Percentiles rank a stretch among this genome's conserved stretches.
These are phyloP conservation scores for Phytophthora fragariae DNA, from an alignment of 352 stramenopile species.

Conservation along the genomic window DNA sequence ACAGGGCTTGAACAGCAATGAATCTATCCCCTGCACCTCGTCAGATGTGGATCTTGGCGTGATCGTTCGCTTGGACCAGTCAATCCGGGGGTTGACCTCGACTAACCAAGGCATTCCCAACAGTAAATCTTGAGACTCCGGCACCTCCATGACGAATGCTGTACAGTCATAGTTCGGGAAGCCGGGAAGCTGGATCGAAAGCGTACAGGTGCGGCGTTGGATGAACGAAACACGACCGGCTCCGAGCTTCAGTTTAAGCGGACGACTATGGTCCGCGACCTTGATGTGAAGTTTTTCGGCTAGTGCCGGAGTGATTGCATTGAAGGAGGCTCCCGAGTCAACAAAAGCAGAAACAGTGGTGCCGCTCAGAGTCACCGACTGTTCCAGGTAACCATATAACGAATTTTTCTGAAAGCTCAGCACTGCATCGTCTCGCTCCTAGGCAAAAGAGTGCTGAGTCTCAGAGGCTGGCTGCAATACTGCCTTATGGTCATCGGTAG, in stretches of 20 bases:
- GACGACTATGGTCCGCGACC: not conserved
- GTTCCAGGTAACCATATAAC: not conserved
- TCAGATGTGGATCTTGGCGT: too few relatives aligned
- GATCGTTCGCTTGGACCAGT: too few relatives aligned
- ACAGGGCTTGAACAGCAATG: not conserved
- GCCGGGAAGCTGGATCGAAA: not conserved
- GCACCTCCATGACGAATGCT: not conserved
- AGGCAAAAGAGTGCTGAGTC: slow-evolving; percentile 1
- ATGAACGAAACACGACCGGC: not conserved
- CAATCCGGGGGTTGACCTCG: too few relatives aligned
- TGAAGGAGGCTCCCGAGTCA: not conserved
- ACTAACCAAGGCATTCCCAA: too few relatives aligned
- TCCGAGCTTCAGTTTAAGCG: not conserved
- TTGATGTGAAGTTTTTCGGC: not conserved
- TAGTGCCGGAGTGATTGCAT: not conserved
- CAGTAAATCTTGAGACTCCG: too few relatives aligned
- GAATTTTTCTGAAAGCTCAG: slow-evolving; percentile 13
- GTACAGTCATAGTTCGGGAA: not conserved
- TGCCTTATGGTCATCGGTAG: slow-evolving; percentile 13
- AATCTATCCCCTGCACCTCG: not conserved
- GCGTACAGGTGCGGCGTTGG: not conserved
- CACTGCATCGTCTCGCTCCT: slow-evolving; percentile 10
- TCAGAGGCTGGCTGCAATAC: slow-evolving; percentile 5
- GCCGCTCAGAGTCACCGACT: not conserved
- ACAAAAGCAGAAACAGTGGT: not conserved